These are phyloP conservation scores for Solanum rostratum DNA, from an alignment of 257 asterid species.

Conservation along the genomic window DNA sequence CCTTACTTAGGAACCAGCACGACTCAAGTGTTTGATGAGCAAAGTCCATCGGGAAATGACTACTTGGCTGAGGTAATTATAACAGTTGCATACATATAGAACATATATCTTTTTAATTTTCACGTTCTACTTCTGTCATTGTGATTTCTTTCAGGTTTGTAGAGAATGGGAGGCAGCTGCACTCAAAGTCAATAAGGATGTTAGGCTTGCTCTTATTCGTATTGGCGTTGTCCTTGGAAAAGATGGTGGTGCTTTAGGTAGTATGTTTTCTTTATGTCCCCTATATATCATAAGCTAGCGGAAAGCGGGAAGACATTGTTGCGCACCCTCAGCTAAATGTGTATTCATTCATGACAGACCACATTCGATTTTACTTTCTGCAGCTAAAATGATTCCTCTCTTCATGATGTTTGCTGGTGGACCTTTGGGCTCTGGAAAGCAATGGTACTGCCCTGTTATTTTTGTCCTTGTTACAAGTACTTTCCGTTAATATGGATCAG, in stretches of 20 bases:
- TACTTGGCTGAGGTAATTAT: constrained; percentile 78
- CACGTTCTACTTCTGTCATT: background rate
- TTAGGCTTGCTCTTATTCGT: constrained; percentile 66
- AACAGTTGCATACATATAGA: background rate
- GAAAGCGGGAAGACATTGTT: background rate
- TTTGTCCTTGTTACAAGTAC: background rate
- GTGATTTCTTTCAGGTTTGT: constrained; percentile 56
- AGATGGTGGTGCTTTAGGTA: constrained; percentile 98
- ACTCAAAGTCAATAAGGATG: constrained; percentile 53
- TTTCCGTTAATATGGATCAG: background rate
- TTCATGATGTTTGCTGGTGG: constrained; percentile 98
- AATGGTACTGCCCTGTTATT: constrained; percentile 46
- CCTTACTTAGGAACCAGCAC: constrained; percentile 60
- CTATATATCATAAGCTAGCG: too few relatives aligned
- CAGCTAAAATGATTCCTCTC: constrained; percentile 94
- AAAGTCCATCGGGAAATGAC: constrained; percentile 86
- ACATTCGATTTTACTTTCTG: background rate
- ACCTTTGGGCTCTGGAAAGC: constrained; percentile 89
- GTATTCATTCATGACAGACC: background rate
- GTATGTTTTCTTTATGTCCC: constrained; percentile 9
- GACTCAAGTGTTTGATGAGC: constrained; percentile 68
- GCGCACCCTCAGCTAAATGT: background rate
- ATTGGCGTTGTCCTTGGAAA: constrained; percentile 90
- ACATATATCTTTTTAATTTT: background rate
- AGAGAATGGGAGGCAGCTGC: constrained; percentile 97